phyloP scores from a whole-genome alignment of 441 rosid genomes.

The Populus hybrid region DNA sequence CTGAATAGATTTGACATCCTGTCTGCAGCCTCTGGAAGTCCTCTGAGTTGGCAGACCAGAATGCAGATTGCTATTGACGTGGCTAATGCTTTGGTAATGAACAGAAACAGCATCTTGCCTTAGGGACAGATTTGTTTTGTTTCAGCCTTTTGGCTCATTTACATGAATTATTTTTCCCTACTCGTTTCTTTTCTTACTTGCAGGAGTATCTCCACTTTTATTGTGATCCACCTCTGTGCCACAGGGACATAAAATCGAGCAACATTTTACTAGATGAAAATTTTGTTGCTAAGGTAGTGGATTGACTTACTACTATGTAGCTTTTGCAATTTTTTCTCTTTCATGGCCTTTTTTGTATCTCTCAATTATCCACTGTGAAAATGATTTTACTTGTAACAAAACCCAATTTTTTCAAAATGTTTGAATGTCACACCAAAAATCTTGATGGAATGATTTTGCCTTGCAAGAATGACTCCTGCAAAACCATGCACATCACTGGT shows the following conservation, averaged over 20 bases:
- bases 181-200: conserved; percentile 25
- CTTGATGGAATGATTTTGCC: neutral
- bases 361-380: neutral
- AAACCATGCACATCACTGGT: neutral
- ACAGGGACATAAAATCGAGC: conserved; percentile 92
- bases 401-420: neutral
- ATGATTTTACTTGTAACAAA: neutral
- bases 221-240: conserved; percentile 96
- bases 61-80: conserved; percentile 86
- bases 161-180: conserved; percentile 22
- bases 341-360: neutral
- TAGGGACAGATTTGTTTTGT: conserved; percentile 14
- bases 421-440: neutral
- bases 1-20: conserved; percentile 9
- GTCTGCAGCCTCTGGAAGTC: conserved; percentile 54
- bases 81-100: conserved; percentile 91
- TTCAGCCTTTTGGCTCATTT: conserved; percentile 9
- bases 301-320: neutral
- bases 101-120: conserved; percentile 11
- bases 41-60: conserved; percentile 85
- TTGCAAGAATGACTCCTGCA: neutral
- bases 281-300: conserved; percentile 79
- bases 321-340: neutral
- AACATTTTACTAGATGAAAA: conserved; percentile 86
- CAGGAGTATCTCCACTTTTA: conserved; percentile 98